Conservation (phyloP, 2,329 filamentous ascomycete genomes). For the Ambrosiella xylebori region DNA sequence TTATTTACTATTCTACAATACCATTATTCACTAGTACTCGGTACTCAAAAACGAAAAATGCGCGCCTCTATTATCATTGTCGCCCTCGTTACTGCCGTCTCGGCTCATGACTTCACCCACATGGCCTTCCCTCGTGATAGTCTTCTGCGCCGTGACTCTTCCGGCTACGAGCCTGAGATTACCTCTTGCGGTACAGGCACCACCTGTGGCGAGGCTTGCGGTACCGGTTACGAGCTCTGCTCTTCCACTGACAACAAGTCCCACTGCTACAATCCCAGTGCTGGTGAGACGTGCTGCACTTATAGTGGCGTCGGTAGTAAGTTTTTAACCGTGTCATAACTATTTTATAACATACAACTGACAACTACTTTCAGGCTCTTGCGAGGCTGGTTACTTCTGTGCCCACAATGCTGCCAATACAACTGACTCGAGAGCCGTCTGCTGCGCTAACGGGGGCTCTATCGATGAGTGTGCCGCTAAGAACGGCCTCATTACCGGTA, state of each 20-base stretch:
- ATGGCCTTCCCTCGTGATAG: conserved; percentile 23
- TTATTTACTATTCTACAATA: neutral
- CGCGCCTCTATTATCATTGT: conserved; percentile 22
- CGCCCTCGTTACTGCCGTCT: conserved; percentile 21
- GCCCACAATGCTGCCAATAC: conserved; percentile 29
- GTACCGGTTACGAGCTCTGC: conserved; percentile 32
- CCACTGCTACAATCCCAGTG: conserved; percentile 40
- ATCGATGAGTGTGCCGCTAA: conserved; percentile 36
- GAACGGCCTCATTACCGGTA: conserved; percentile 31
- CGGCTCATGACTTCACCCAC: conserved; percentile 19
- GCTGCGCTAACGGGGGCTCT: conserved; percentile 40
- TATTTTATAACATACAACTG: neutral
- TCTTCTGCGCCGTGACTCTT: conserved; percentile 26
- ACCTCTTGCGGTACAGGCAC: conserved; percentile 30
- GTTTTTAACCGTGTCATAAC: conserved; percentile 16
- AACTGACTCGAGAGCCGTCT: conserved; percentile 30
- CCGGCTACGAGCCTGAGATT: conserved; percentile 32
- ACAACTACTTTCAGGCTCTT: conserved; percentile 31
- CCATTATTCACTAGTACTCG: neutral
- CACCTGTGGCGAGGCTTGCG: conserved; percentile 39
- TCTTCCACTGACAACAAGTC: conserved; percentile 29
- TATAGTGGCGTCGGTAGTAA: conserved; percentile 36
- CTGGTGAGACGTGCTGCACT: conserved; percentile 39
- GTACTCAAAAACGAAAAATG: conserved; percentile 14
- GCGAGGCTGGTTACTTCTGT: conserved; percentile 45